phyloP scores from a whole-genome alignment of 805 yeast genomes.

The Zygotorulaspora sp. region DNA sequence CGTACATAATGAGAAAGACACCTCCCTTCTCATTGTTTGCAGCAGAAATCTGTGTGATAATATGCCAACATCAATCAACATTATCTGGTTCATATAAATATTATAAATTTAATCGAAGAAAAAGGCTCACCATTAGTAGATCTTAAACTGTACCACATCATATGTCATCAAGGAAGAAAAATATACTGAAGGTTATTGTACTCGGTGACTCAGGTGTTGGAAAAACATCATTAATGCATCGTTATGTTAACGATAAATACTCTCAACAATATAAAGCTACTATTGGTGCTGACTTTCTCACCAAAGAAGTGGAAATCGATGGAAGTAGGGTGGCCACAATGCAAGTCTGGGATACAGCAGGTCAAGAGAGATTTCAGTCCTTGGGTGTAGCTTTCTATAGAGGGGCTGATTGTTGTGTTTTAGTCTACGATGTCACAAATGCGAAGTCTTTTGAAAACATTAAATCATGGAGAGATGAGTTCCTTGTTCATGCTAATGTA shows the following conservation, averaged over 20 bases:
- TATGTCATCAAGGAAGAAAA: conserved; percentile 56
- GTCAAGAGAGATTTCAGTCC: conserved; percentile 96
- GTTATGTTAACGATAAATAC: conserved; percentile 91
- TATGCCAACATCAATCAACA: too few species aligned
- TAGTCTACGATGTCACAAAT: conserved; percentile 94
- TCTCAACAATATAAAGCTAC: conserved; percentile 96
- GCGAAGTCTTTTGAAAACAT: conserved; percentile 87
- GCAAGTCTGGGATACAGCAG: conserved; percentile 98
- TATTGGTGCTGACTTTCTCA: conserved; percentile 93
- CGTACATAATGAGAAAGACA: too few species aligned
- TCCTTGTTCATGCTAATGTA: conserved; percentile 87
- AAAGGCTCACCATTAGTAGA: too few species aligned
- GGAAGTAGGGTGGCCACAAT: conserved; percentile 49
- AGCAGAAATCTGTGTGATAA: background rate
- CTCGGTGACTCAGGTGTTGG: conserved; percentile 98
- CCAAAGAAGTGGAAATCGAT: conserved; percentile 84
- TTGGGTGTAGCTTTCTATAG: conserved; percentile 95
- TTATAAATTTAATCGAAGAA: background rate
- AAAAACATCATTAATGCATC: conserved; percentile 95
- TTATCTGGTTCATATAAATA: background rate
- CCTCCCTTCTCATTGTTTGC: too few species aligned
- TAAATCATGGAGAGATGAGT: conserved; percentile 92
- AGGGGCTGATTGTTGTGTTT: conserved; percentile 97
- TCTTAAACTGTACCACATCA: too few species aligned
- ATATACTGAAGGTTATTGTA: conserved; percentile 79